Conservation (phyloP, 1,139 yeast genomes). For the Taphrina pruni region DNA sequence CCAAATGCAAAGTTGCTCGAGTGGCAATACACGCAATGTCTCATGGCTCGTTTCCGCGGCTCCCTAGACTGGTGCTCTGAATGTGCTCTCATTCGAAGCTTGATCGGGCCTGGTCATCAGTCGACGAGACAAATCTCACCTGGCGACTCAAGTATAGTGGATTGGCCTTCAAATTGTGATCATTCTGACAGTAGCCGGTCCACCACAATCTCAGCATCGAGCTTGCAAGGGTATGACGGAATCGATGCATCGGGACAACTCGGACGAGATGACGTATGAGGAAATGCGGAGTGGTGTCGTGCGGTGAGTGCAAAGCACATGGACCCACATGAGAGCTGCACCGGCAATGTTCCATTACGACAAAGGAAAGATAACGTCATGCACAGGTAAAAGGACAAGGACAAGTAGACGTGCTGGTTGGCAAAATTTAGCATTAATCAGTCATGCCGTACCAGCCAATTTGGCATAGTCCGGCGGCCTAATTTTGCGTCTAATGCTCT, state of each 20-base stretch:
- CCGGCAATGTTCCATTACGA: not conserved
- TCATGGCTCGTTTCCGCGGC: conserved; percentile 16
- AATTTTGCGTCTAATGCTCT: conserved; percentile 71
- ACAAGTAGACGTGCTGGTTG: not conserved
- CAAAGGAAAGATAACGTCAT: not conserved
- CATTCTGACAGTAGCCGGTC: no score
- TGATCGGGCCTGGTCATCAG: not conserved
- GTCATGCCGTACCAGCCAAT: conserved; percentile 30
- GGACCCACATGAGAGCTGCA: not conserved
- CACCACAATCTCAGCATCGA: not conserved
- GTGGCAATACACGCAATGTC: conserved; percentile 19
- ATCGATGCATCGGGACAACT: not conserved
- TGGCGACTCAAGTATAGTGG: no score
- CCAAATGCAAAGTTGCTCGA: not conserved
- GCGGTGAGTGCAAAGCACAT: conserved; percentile 5
- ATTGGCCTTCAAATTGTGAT: no score
- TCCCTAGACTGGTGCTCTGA: not conserved
- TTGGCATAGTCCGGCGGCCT: conserved; percentile 87
- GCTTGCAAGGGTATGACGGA: not conserved
- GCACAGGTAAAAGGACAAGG: not conserved
- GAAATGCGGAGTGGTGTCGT: not conserved
- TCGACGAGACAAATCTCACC: no score
- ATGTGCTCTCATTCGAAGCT: not conserved
- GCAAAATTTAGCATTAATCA: not conserved
- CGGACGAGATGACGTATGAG: not conserved